Evolutionary conservation across 306 rosid genomes (phyloP), one percentile per base, ranked within the genome.

Genomic region (Inga laurina): DNA sequence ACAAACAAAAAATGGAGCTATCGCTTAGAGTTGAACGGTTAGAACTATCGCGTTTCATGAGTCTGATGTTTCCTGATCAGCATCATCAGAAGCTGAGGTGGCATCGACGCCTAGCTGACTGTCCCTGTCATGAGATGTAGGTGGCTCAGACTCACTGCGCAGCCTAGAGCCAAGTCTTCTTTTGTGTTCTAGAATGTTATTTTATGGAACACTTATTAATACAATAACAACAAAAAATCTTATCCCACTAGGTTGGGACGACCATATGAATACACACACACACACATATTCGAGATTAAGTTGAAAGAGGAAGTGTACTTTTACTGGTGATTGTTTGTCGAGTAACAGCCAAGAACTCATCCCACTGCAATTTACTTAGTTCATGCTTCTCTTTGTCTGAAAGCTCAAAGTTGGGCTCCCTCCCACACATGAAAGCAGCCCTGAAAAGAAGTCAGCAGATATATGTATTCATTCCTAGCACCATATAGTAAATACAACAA

Each of bases 341-440:
- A 57, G 97, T 95, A 88, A 92, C 80, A 7, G 89, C 93, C 87
- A 95, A 83, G 91, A 95, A 95, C 27, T 93, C 98, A 3, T 92
- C 97, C 98, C 98, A 95, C 85, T 91, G 88, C 88, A 90, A 90
- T 82, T 87, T 83, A 21, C 87, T 84, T 27, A 95, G 90, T 57
- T 95, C 98, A 65, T 82, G 79, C 89, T 92, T 92, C 85, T 92
- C 98, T 78, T 85, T 92, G 74, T 91, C 91, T 0, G 93, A 78
- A 70, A 95, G 96, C 88, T 95, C 97, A 1, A 90, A 93, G 85
- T 95, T 95, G 1, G 98, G 98, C 68, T 95, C 98, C 87, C 98
- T 89, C 66, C 97, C 97, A 24, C 98, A 95, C 93, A 95, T 94
- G 90, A 88, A 95, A 82, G 98, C 98, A 74, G 98, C 98, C 88